phyloP scores from a whole-genome alignment of 345 rosid genomes.

The Acer yangbiense region DNA sequence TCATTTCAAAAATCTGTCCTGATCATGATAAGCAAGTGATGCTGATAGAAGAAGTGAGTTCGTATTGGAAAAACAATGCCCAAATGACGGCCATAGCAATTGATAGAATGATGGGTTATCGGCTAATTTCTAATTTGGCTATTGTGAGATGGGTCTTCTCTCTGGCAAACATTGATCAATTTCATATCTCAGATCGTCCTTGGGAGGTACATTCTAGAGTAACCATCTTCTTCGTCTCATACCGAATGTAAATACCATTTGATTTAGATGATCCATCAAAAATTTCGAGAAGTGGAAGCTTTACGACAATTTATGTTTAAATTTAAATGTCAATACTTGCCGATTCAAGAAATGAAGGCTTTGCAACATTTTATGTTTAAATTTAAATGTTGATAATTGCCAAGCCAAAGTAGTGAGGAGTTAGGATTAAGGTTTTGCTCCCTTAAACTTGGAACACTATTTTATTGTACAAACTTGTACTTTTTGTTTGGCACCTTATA shows the following conservation, averaged over 20 bases:
- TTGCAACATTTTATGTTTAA: too few species aligned
- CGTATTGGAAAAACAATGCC: conserved; percentile 78
- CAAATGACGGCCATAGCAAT: conserved; percentile 90
- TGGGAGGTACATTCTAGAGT: conserved; percentile 74
- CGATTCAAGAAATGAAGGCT: too few species aligned
- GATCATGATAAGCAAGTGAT: conserved; percentile 78
- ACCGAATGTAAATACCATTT: background rate
- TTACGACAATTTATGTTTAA: background rate
- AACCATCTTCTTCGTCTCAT: background rate
- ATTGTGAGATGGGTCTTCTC: conserved; percentile 96
- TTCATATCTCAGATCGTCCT: conserved; percentile 80
- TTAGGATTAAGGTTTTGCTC: background rate
- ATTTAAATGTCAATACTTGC: background rate
- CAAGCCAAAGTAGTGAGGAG: background rate
- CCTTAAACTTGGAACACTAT: background rate
- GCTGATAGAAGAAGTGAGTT: conserved; percentile 79
- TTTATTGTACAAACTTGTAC: background rate
- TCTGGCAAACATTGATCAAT: conserved; percentile 67
- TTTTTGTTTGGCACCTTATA: background rate
- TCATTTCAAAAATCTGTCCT: conserved; percentile 69
- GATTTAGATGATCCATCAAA: background rate
- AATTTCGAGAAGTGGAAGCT: background rate
- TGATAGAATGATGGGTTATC: conserved; percentile 99
- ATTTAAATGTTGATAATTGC: too few species aligned
- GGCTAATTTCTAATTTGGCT: conserved; percentile 90